These are phyloP conservation scores for Moelleriella libera DNA, from an alignment of 2,329 filamentous ascomycete genomes.

Conservation along the genomic window DNA sequence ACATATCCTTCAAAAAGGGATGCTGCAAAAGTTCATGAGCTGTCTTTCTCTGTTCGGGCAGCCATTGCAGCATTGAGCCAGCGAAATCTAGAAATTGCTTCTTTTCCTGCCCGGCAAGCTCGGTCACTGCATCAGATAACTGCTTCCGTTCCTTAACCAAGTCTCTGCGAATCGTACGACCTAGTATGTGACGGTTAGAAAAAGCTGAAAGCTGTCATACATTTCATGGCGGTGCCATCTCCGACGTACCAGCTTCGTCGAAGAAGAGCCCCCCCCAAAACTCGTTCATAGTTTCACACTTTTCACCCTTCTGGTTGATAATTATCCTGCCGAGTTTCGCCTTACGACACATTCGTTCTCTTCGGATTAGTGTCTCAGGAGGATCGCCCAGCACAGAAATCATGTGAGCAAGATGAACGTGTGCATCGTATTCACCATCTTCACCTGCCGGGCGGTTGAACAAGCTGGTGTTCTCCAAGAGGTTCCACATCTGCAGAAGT, in stretches of 20 bases:
- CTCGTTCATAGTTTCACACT: constrained; percentile 9
- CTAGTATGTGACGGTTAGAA: not conserved
- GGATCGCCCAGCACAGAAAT: constrained; percentile 7
- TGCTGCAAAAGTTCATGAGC: constrained; percentile 3
- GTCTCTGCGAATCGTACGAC: constrained; percentile 4
- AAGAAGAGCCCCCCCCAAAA: constrained; percentile 10
- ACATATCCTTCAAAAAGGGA: not conserved
- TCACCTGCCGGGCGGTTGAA: constrained; percentile 7
- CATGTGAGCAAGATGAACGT: constrained; percentile 10
- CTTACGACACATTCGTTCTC: constrained; percentile 7
- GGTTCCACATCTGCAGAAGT: constrained; percentile 10
- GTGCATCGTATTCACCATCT: constrained; percentile 10
- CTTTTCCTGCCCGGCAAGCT: constrained; percentile 9
- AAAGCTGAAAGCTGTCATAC: not conserved
- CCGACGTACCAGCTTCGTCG: constrained; percentile 4
- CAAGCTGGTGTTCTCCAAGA: constrained; percentile 8
- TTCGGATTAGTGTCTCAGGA: constrained; percentile 4
- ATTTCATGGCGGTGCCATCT: not conserved
- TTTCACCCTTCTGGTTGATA: not conserved
- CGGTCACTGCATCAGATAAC: constrained; percentile 8
- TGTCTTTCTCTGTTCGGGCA: constrained; percentile 11
- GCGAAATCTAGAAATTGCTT: constrained; percentile 10
- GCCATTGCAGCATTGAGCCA: constrained; percentile 11
- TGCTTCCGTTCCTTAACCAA: constrained; percentile 1
- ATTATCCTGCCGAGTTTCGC: not conserved